Conservation (phyloP, 768 basidiomycete species). For the Termitomyces sp. region DNA sequence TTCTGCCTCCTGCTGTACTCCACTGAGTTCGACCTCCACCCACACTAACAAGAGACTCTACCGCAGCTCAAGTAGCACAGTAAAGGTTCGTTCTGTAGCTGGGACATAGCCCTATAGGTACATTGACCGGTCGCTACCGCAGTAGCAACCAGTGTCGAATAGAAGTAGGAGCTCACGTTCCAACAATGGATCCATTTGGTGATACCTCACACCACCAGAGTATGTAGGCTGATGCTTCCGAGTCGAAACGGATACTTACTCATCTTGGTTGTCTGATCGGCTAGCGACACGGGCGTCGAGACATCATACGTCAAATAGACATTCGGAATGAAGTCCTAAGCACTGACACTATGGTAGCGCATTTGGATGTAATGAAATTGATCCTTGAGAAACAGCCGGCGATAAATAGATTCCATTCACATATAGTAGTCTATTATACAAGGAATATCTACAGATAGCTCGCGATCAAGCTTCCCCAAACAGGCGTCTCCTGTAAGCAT, state of each 20-base stretch:
- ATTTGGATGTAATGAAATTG: background rate
- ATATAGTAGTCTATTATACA: conserved; percentile 5
- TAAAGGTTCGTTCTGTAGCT: conserved; percentile 31
- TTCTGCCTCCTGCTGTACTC: background rate
- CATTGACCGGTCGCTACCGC: too few species aligned
- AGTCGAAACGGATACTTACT: background rate
- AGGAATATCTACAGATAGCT: background rate
- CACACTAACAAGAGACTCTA: conserved; percentile 25
- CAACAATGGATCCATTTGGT: background rate
- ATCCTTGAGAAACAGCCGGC: background rate
- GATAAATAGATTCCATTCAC: conserved; percentile 14
- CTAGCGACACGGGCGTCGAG: background rate
- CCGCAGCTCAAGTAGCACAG: conserved; percentile 29
- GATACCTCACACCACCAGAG: background rate
- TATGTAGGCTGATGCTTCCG: background rate
- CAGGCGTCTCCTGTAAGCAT: conserved; percentile 50
- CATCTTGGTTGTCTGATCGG: background rate
- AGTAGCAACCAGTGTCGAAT: too few species aligned
- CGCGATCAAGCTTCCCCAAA: conserved; percentile 49
- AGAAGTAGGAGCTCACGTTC: background rate
- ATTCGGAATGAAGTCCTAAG: background rate
- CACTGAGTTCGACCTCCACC: conserved; percentile 23
- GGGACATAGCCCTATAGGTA: too few species aligned
- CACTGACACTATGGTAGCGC: background rate
- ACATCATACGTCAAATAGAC: background rate